Evolutionary conservation across 2,329 filamentous ascomycete genomes (phyloP), one percentile per base, ranked within the genome.

Genomic region (Diplodia corticola): DNA sequence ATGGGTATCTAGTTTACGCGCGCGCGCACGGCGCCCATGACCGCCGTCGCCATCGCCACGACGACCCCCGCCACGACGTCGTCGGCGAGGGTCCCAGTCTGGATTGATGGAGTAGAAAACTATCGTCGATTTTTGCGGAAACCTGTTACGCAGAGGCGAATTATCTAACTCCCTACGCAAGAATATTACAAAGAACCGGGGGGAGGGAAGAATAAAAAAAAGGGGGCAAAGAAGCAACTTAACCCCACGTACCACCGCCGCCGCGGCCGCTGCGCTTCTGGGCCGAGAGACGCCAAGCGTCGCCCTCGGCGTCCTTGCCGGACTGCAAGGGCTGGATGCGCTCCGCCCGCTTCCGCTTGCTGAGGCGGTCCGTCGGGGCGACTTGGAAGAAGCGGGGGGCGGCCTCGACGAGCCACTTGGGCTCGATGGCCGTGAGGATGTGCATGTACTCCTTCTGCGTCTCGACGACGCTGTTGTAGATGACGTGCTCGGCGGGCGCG

Each of bases 361-460:
- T 94, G 73, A 99, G 79, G 65, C 87, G 84, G 75, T 97, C 92
- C 40, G 90, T 94, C 0, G 91, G 89, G 20, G 95, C 94, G 4
- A 98, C 92, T 85, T 96, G 97, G 88, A 98, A 99, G 82, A 98
- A 99, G 0, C 93, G 97, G 10, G 96, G 95, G n/a, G 96, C 95
- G 13, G 93, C 94, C 73, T 97, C 93, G 0, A 98, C 93, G 24
- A 99, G 85, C 88, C 87, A 89, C 77, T 96, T 97, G 9, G 95
- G 94, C 80, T 99, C 95, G 73, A 99, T 98, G 4, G 87, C 86
- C 3, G 92, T 97, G 15, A 93, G 95, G 75, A 88, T 91, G 74
- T 97, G 93, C 95, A 99, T 98, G 79, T 98, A 99, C 80, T 99
- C 95, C 81, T 96, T 94, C 26, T 91, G 96, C 26, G 95, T 99